Evolutionary conservation across 371 early-diverging fungal genomes (phyloP), one percentile per base, ranked within the genome.

Genomic region (Circinella umbellata): DNA sequence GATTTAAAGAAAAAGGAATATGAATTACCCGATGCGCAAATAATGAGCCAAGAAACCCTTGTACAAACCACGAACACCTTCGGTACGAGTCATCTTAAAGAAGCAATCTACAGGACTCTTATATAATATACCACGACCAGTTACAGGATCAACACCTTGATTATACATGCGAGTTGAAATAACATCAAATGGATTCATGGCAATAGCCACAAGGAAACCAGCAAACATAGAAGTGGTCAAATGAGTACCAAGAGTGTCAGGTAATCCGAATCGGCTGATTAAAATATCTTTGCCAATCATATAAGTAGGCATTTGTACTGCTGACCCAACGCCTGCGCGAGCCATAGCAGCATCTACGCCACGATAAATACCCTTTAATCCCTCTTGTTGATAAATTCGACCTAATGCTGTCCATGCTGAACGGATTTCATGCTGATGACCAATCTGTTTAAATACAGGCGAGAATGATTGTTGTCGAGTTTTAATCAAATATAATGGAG

Each of bases 151-250:
- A 0, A 86, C 85, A 63, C 91, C 88, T 71, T 98, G 97, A 73
- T 96, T 97, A 80, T 96, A 97, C 93, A 97, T 94, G 64, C 98
- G 88, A 17, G 98, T 98, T 46, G 90, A 93, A 66, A 97, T 91
- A 5, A 98, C 97, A 79, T 98, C 98, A 72, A 97, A 97, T 18
- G 98, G 98, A 71, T 98, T 98, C 98, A 98, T 98, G 42, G 90
- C 93, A 35, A 89, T 75, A 71, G 95, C 95, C 34, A 96, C 94
- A 71, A 95, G 86, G 66, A 97, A 85, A 68, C 95, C 93, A 5
- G 94, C 92, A 63, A 92, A 80, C 88, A 96, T 88, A 72, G 92
- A 91, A 7, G 96, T 90, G 46, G 86, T 76, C 38, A 92, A 90
- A 67, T 96, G 96, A 34, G 93, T 87, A 5, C 76, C 63, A 14